Conservation (phyloP, 306 rosid species). For the Heteromeles arbutifolia region DNA sequence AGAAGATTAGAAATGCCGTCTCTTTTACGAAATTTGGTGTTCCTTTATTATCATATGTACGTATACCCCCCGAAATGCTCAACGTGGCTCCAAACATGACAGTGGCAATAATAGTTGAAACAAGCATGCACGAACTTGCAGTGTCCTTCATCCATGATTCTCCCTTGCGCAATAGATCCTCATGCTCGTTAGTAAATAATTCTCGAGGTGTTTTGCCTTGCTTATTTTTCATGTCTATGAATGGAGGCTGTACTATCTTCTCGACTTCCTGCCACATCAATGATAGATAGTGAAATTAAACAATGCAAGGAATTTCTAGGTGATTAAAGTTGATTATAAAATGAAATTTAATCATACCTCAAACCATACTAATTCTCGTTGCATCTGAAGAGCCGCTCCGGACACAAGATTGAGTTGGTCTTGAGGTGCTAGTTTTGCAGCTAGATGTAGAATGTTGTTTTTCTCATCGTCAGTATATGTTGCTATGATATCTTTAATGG, state of each 20-base stretch:
- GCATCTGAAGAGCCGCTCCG: constrained; percentile 30
- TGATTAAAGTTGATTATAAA: background rate
- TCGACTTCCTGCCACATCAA: constrained; percentile 33
- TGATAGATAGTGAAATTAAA: background rate
- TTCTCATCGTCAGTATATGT: background rate
- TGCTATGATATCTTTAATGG: constrained; percentile 7
- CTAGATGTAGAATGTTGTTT: constrained; percentile 22
- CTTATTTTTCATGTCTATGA: constrained; percentile 11
- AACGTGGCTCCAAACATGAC: constrained; percentile 42
- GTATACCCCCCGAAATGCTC: constrained; percentile 34
- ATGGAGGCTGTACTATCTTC: constrained; percentile 27
- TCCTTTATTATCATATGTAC: background rate
- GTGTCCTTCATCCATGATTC: constrained; percentile 53
- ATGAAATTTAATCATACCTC: constrained; percentile 1
- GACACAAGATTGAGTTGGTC: constrained; percentile 19
- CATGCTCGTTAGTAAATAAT: constrained; percentile 30
- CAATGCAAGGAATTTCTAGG: background rate
- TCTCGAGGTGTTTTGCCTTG: constrained; percentile 19
- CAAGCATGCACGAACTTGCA: constrained; percentile 39
- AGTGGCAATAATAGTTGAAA: constrained; percentile 40
- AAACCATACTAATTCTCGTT: constrained; percentile 23
- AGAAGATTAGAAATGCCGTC: constrained; percentile 5
- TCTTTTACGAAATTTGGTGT: background rate
- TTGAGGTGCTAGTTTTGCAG: constrained; percentile 14
- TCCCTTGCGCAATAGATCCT: constrained; percentile 16